Conservation (phyloP, 2,329 filamentous ascomycete species). For the Diaporthe sp. region DNA sequence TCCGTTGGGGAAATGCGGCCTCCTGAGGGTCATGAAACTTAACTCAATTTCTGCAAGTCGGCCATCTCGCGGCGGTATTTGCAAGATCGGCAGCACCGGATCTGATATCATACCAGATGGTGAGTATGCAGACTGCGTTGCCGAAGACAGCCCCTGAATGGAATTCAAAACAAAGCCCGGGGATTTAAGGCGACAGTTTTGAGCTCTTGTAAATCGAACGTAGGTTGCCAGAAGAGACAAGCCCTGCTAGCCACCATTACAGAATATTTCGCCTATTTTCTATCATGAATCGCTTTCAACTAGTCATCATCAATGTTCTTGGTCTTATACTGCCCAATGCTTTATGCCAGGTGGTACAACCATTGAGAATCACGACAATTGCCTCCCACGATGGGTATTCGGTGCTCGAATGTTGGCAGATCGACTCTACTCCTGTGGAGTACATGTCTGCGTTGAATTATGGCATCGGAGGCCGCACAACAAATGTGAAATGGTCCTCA, state of each 20-base stretch:
- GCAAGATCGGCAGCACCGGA: neutral
- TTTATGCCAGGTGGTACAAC: neutral
- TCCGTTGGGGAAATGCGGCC: conserved; percentile 2
- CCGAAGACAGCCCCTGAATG: neutral
- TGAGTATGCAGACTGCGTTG: neutral
- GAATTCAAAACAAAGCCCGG: neutral
- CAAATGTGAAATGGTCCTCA: conserved; percentile 13
- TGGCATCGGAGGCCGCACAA: neutral
- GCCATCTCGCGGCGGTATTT: neutral
- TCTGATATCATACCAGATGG: no score
- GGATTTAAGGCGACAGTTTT: neutral
- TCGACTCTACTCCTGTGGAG: neutral
- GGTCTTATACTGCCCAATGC: neutral
- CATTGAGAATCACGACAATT: conserved; percentile 7
- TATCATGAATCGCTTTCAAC: neutral
- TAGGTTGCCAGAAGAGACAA: neutral
- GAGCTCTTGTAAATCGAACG: neutral
- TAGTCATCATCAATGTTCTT: no score
- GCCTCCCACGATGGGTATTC: neutral
- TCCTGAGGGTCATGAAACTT: neutral
- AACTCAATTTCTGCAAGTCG: neutral
- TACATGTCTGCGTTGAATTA: neutral
- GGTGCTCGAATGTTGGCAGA: conserved; percentile 7
- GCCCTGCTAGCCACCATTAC: neutral
- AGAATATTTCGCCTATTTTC: neutral